These are phyloP conservation scores for Fusarium goolgardi DNA, from an alignment of 2,329 filamentous ascomycete species.

Conservation along the genomic window DNA sequence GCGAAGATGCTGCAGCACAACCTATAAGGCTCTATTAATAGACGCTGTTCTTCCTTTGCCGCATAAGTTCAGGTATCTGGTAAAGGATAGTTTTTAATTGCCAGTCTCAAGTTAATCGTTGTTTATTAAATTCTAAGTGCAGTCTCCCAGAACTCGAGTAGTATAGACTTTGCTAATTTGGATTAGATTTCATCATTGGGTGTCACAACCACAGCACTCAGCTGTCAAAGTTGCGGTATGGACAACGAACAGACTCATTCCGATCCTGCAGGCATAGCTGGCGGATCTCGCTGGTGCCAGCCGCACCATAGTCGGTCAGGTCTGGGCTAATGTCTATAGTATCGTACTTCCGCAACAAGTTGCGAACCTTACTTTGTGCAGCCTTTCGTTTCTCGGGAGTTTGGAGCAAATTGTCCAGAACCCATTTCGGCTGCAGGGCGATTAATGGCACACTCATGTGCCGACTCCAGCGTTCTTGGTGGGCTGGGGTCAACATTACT, in stretches of 20 bases:
- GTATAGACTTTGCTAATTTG: accelerated
- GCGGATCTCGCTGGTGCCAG: neutral
- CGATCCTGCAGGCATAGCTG: slow-evolving; percentile 1
- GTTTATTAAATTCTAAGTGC: neutral
- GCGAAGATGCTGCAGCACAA: too few relatives aligned
- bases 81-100: too few relatives aligned
- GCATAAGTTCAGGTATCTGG: too few relatives aligned
- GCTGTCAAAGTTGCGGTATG: slow-evolving; percentile 5
- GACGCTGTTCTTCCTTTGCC: neutral
- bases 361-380: slow-evolving; percentile 10
- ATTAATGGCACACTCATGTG: slow-evolving; percentile 10
- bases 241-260: slow-evolving; percentile 9
- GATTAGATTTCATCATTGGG: accelerated
- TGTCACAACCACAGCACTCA: neutral
- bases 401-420: neutral
- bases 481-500: slow-evolving; percentile 10
- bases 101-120: too few relatives aligned
- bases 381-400: slow-evolving; percentile 8
- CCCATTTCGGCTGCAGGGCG: slow-evolving; percentile 5
- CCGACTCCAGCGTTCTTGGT: slow-evolving; percentile 12
- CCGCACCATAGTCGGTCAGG: slow-evolving; percentile 2
- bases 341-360: slow-evolving; percentile 3
- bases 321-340: slow-evolving; percentile 1
- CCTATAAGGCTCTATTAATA: neutral
- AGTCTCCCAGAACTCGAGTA: too few relatives aligned